Evolutionary conservation across 2,329 filamentous ascomycete genomes (phyloP).

Genomic region (Didymella keratinophila): DNA sequence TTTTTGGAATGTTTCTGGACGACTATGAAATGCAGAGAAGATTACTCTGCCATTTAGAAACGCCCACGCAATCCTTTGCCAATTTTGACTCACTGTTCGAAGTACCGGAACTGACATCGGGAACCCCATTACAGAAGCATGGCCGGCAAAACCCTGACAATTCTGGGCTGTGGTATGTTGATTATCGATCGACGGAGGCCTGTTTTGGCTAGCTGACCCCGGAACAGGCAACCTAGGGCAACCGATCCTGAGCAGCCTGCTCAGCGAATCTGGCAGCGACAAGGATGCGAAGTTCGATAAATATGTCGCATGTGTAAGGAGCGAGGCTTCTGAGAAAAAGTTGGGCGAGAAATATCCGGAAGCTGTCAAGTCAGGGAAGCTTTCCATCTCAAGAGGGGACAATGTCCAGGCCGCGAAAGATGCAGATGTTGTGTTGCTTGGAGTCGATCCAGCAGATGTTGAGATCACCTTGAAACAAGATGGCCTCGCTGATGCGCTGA

Average conservation of each 20-base stretch:
- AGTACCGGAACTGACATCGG: not conserved
- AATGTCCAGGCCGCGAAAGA: slow-evolving; percentile 47
- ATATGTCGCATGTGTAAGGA: slow-evolving; percentile 56
- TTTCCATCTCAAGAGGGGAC: slow-evolving; percentile 48
- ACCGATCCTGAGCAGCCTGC: slow-evolving; percentile 49
- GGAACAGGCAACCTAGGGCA: slow-evolving; percentile 51
- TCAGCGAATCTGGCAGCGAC: slow-evolving; percentile 29
- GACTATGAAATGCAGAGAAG: not conserved
- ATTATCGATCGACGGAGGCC: not conserved
- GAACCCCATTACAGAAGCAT: not conserved
- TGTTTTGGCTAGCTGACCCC: not conserved
- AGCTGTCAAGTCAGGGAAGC: slow-evolving; percentile 34
- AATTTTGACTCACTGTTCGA: not conserved
- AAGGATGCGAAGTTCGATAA: slow-evolving; percentile 33
- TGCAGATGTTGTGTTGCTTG: slow-evolving; percentile 57
- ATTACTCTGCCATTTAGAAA: not conserved
- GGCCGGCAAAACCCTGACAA: slow-evolving; percentile 30
- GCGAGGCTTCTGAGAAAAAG: slow-evolving; percentile 47
- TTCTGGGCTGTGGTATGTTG: slow-evolving; percentile 41
- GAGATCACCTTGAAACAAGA: slow-evolving; percentile 48
- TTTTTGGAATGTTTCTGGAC: not conserved
- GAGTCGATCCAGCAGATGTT: slow-evolving; percentile 58
- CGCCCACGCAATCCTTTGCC: not conserved
- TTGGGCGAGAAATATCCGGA: slow-evolving; percentile 45
- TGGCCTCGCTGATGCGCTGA: slow-evolving; percentile 51